phyloP scores from a whole-genome alignment of 108 stramenopile genomes.

The Phaeodactylum tricornutum region DNA sequence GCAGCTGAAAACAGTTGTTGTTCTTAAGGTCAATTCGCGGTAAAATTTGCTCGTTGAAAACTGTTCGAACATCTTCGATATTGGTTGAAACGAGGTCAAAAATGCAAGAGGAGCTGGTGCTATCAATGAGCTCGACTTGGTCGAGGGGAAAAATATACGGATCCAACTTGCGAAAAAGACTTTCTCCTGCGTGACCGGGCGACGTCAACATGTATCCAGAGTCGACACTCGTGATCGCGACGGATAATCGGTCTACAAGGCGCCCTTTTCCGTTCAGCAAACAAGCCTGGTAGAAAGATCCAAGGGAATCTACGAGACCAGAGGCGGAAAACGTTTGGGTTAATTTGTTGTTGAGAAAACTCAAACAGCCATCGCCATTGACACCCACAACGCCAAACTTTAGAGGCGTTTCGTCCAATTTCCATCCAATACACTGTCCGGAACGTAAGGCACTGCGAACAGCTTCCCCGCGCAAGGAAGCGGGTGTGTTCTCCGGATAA shows the following conservation, averaged over 20 bases:
- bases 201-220: slow-evolving; percentile 60
- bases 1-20: not conserved
- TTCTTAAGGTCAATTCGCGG: not conserved
- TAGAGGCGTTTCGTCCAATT: slow-evolving; percentile 11
- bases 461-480: slow-evolving; percentile 74
- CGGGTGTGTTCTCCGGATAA: slow-evolving; percentile 55
- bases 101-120: slow-evolving; percentile 12
- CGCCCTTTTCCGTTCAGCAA: slow-evolving; percentile 59
- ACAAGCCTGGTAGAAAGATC: slow-evolving; percentile 39
- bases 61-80: slow-evolving; percentile 31
- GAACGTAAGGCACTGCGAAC: slow-evolving; percentile 66
- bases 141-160: slow-evolving; percentile 76
- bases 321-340: slow-evolving; percentile 23
- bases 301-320: not conserved
- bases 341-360: slow-evolving; percentile 68
- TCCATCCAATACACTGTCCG: slow-evolving; percentile 39
- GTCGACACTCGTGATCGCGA: slow-evolving; percentile 1
- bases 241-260: slow-evolving; percentile 48
- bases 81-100: slow-evolving; percentile 49
- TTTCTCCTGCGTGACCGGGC: slow-evolving; percentile 56
- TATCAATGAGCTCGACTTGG: slow-evolving; percentile 27
- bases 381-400: slow-evolving; percentile 40
- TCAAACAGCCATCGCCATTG: slow-evolving; percentile 36
- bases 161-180: slow-evolving; percentile 43
- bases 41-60: slow-evolving; percentile 5